Evolutionary conservation across 2,329 filamentous ascomycete species (phyloP).

Genomic region (Drechslerella dactyloides): DNA sequence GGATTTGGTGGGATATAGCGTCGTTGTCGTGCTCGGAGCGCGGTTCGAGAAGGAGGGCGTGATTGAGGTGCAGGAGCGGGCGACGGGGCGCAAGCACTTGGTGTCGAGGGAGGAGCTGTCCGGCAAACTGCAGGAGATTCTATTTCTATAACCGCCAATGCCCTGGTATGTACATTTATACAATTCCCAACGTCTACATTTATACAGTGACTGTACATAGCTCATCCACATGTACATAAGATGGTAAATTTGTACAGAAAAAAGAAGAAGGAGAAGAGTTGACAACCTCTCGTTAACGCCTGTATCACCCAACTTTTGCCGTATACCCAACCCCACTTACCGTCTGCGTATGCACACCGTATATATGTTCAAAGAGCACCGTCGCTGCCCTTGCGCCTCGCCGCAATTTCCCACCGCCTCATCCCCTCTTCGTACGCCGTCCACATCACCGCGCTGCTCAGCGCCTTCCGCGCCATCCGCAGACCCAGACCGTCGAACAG

Average conservation of each 20-base stretch:
- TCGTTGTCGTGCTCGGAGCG: conserved; percentile 79
- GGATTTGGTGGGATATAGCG: conserved; percentile 84
- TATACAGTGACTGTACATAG: too few species aligned
- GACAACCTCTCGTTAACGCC: neutral
- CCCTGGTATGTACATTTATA: too few species aligned
- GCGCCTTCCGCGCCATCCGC: conserved; percentile 85
- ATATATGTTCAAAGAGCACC: conserved; percentile 20
- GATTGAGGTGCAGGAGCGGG: conserved; percentile 81
- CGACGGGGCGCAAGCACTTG: conserved; percentile 68
- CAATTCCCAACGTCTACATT: too few species aligned
- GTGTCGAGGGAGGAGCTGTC: conserved; percentile 64
- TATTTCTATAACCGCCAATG: conserved; percentile 53
- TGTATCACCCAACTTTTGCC: too few species aligned
- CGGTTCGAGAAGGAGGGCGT: conserved; percentile 66
- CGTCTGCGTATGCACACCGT: neutral
- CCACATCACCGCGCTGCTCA: conserved; percentile 96
- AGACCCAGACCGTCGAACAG: conserved; percentile 86
- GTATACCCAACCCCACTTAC: neutral
- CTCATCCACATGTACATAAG: too few species aligned
- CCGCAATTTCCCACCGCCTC: conserved; percentile 51
- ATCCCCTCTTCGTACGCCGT: conserved; percentile 78
- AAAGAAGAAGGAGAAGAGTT: conserved; percentile 22
- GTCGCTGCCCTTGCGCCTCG: conserved; percentile 20
- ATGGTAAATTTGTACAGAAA: neutral
- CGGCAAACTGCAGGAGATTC: conserved; percentile 52